Percentiles rank a stretch among this genome's conserved stretches.
Evolutionary conservation across 73 alveolate species (phyloP).

Genomic region (Paramecium sexaurelia): DNA sequence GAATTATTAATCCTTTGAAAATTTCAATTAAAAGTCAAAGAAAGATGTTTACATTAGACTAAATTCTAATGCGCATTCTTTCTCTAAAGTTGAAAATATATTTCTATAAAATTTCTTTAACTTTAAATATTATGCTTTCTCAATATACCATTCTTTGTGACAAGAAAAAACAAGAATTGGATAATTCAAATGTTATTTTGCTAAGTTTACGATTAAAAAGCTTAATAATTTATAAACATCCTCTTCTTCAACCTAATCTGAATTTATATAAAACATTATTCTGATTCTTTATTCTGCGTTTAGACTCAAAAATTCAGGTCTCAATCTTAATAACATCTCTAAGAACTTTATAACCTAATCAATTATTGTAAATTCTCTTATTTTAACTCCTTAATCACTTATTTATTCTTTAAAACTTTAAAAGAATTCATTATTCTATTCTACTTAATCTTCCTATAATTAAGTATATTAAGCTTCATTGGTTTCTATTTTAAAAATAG

Average conservation of each 20-base stretch:
- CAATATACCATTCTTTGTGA: conserved; percentile 45
- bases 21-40: neutral
- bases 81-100: conserved; percentile 35
- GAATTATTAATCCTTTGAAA: neutral
- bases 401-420: neutral
- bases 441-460: neutral
- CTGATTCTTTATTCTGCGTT: conserved; percentile 48
- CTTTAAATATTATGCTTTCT: neutral
- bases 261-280: conserved; percentile 17
- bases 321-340: neutral
- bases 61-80: conserved; percentile 39
- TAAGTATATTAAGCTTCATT: neutral
- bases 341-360: conserved; percentile 2
- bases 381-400: neutral
- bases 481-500: neutral
- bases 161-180: neutral
- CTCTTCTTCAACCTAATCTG: conserved; percentile 38
- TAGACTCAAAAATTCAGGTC: conserved; percentile 47
- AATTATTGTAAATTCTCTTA: neutral
- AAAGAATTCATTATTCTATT: neutral
- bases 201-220: conserved; percentile 17
- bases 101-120: conserved; percentile 19
- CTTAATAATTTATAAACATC: conserved; percentile 22
- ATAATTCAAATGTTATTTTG: neutral
- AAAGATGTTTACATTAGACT: conserved; percentile 30